Conservation (phyloP, 371 early-diverging fungal genomes). For the Actinomortierella wolfii region DNA sequence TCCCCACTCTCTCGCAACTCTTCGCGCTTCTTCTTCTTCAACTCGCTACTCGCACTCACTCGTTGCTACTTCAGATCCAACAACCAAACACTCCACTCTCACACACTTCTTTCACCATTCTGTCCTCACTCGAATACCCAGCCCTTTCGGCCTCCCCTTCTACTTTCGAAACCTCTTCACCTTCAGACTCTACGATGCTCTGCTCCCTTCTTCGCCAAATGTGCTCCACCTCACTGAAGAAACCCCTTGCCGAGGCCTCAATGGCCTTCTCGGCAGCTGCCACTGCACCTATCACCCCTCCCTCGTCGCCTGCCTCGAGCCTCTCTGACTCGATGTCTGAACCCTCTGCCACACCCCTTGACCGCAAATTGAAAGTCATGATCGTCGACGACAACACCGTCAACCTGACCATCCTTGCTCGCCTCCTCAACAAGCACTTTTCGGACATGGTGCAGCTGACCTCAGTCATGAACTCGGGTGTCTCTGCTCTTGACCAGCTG, state of each 20-base stretch:
- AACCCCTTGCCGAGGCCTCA: conserved; percentile 22
- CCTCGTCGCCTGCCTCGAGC: conserved; percentile 43
- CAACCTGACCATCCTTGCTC: conserved; percentile 60
- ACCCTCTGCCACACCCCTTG: conserved; percentile 22
- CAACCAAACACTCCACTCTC: no score
- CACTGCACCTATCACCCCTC: conserved; percentile 21
- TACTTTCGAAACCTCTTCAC: no score
- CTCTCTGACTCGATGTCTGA: conserved; percentile 34
- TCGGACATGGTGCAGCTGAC: conserved; percentile 51
- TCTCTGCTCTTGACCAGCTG: conserved; percentile 53
- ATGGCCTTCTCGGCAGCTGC: conserved; percentile 18
- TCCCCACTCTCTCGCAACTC: no score
- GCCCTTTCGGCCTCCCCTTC: no score
- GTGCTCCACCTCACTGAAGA: conserved; percentile 33
- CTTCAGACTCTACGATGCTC: conserved; percentile 30
- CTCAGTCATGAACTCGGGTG: conserved; percentile 48
- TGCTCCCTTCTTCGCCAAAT: conserved; percentile 40
- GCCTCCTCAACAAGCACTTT: conserved; percentile 56
- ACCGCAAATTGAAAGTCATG: conserved; percentile 47
- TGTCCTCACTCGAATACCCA: no score
- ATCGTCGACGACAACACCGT: conserved; percentile 67
- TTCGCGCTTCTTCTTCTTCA: no score
- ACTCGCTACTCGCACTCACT: no score
- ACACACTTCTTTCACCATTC: no score
- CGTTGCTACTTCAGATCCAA: no score